Conservation (phyloP, 768 basidiomycete genomes). For the Rhodotorula toruloides region DNA sequence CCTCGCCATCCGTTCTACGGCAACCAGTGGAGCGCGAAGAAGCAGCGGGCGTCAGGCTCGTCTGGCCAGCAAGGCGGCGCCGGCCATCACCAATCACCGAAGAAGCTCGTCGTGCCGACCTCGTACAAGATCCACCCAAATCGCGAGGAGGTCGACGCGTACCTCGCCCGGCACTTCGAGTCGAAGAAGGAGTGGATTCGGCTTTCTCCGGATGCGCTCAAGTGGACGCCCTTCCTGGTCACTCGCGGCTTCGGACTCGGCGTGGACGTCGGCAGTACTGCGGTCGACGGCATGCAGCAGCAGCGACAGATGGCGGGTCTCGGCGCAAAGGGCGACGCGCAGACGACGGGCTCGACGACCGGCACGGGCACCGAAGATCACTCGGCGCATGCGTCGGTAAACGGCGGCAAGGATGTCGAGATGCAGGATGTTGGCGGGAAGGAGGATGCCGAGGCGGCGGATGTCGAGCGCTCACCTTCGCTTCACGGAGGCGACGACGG, state of each 20-base stretch:
- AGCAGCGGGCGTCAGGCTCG: not conserved
- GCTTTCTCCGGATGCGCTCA: constrained; percentile 71
- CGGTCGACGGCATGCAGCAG: constrained; percentile 13
- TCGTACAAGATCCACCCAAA: constrained; percentile 74
- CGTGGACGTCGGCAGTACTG: constrained; percentile 25
- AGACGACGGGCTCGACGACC: not conserved
- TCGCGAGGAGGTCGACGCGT: constrained; percentile 59
- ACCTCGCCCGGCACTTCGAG: constrained; percentile 62
- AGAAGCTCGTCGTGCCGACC: constrained; percentile 18
- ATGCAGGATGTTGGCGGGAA: not conserved
- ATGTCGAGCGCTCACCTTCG: not conserved
- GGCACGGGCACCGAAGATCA: not conserved
- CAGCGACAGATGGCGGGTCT: not conserved
- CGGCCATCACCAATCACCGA: constrained; percentile 4
- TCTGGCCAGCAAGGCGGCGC: constrained; percentile 2
- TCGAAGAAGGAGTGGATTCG: constrained; percentile 65
- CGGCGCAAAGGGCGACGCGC: not conserved
- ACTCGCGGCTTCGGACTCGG: constrained; percentile 28
- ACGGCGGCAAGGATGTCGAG: not conserved
- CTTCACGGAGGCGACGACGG: not conserved
- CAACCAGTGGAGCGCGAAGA: constrained; percentile 39
- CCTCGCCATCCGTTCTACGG: constrained; percentile 4
- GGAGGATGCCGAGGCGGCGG: not conserved
- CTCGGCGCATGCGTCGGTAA: too few relatives aligned
- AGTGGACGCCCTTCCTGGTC: constrained; percentile 89